phyloP scores from a whole-genome alignment of 225 moss, liverwort and hornwort genomes.

The Sphagnum contortum region DNA sequence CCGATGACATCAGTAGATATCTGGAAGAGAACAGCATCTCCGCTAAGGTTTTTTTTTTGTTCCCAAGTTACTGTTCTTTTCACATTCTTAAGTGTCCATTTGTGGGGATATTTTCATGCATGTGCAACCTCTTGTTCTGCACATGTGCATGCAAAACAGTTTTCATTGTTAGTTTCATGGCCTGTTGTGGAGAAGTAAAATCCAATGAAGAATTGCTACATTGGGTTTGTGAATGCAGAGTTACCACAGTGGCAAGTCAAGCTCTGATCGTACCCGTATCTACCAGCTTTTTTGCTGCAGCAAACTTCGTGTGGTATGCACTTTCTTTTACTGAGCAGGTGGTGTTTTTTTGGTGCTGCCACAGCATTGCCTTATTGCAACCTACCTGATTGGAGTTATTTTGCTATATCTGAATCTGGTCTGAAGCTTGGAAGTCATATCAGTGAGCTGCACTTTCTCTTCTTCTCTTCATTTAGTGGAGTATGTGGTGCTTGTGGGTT shows the following conservation, averaged over 20 bases:
- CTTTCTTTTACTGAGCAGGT: background rate
- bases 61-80: background rate
- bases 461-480: too few relatives aligned
- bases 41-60: slow-evolving; percentile 46
- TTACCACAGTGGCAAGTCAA: slow-evolving; percentile 68
- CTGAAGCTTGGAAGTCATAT: too few relatives aligned
- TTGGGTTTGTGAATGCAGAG: slow-evolving; percentile 36
- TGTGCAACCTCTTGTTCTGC: background rate
- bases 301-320: slow-evolving; percentile 78
- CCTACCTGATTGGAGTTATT: too few relatives aligned
- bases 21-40: slow-evolving; percentile 71
- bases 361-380: too few relatives aligned
- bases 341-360: too few relatives aligned
- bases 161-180: background rate
- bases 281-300: slow-evolving; percentile 67
- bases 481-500: background rate
- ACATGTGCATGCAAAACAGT: background rate
- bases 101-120: background rate
- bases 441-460: too few relatives aligned
- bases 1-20: slow-evolving; percentile 63
- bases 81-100: too few relatives aligned
- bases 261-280: slow-evolving; percentile 57
- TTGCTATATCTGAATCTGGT: too few relatives aligned
- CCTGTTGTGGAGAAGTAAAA: too few relatives aligned
- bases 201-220: too few relatives aligned